Evolutionary conservation across 371 early-diverging fungal genomes (phyloP), one percentile per base, ranked within the genome.

Genomic region (Syncephalastrum sp.): DNA sequence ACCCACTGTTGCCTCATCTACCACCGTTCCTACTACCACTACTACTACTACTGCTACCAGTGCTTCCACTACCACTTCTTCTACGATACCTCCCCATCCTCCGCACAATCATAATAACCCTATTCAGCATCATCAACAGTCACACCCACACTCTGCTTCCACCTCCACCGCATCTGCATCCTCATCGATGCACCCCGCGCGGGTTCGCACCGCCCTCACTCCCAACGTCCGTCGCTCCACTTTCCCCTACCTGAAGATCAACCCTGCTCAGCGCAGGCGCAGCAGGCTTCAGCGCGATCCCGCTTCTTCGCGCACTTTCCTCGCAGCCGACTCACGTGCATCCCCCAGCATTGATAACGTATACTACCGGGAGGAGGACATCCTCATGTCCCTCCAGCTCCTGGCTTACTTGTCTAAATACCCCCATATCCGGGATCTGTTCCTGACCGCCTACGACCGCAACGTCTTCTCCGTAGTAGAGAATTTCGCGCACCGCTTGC

Each of bases 391-490:
- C 3, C 75, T 91, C 53, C 93, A 94, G 72, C 75, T 96, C 23
- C 77, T 93, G 17, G 94, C 94, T 41, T 92, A 91, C 62, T 77
- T 94, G n/a, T 88, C 89, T 47, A 96, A 96, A 70, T 90, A 93
- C 72, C 84, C 89, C 41, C 77, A 82, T 44, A 76, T 91, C 48
- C 85, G 91, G 15, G 75, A 77, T 17, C 57, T 81, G 24, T 77
- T 94, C 63, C 85, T 92, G 70, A 64, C 78, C 21, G 68, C 75
- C 33, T 71, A 84, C 45, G 59, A 67, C 5, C 69, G 67, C n/a
- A 87, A 90, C 50, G 89, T 91, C 13, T 90, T 91, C 70, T 79
- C 82, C 3, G 74, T 89, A 5, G 90, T 91, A 15, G 91, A 92
- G 59, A 74, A 82, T 60, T 91, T 86, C 52, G 84, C 87, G 10